A percentile compares a stretch with the other conserved stretches of the same genome.
Evolutionary conservation across 2,329 filamentous ascomycete species (phyloP).

Genomic region (Plectosphaerella cucumerina): DNA sequence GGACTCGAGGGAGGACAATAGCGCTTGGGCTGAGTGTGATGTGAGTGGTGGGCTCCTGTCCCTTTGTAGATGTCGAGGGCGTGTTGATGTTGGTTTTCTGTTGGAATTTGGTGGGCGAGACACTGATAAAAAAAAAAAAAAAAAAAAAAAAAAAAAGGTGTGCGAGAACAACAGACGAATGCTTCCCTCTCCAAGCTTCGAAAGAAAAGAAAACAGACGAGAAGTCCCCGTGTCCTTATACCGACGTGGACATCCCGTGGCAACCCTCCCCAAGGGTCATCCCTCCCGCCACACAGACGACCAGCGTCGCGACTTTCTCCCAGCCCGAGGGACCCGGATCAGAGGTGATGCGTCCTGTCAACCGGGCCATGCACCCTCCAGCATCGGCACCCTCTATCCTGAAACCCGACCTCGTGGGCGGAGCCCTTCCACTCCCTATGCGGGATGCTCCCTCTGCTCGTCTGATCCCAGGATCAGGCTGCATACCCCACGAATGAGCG

Average conservation of each 20-base stretch:
- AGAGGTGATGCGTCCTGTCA: background rate
- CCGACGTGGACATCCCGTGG: background rate
- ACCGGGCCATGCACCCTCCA: background rate
- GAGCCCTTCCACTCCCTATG: background rate
- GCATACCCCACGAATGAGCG: constrained; percentile 3
- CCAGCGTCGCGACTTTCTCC: background rate
- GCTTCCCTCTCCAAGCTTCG: too few species aligned
- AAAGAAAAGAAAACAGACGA: background rate
- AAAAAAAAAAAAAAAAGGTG: background rate
- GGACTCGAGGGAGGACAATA: background rate
- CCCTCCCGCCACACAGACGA: background rate
- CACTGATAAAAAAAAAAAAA: background rate
- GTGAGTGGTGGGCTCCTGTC: background rate
- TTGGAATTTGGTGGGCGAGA: background rate
- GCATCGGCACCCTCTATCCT: background rate
- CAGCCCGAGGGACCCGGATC: background rate
- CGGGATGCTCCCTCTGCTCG: background rate
- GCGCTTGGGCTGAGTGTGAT: too few species aligned
- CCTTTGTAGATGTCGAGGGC: background rate
- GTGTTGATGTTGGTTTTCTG: background rate
- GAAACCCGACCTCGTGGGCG: background rate
- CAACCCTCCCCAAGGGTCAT: background rate
- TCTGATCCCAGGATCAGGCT: background rate
- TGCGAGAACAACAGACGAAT: background rate
- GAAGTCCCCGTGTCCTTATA: background rate